Percentiles rank a stretch among this genome's conserved stretches.
These are phyloP conservation scores for Sphaerosporella brunnea DNA, from an alignment of 495 filamentous ascomycete species.

Conservation along the genomic window DNA sequence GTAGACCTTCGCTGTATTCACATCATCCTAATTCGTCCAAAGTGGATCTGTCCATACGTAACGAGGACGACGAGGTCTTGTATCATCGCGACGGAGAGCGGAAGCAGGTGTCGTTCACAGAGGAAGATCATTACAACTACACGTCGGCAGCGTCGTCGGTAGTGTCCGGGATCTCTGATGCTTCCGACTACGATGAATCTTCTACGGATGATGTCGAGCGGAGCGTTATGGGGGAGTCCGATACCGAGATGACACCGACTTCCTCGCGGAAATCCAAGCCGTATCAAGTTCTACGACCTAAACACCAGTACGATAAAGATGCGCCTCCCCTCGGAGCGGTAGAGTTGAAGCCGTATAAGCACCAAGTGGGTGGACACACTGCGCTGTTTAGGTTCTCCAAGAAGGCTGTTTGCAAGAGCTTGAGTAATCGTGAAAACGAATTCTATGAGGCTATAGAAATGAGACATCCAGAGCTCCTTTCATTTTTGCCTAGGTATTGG, in stretches of 20 bases:
- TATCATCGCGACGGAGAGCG: constrained; percentile 13
- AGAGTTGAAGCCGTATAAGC: constrained; percentile 87
- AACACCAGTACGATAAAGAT: constrained; percentile 19
- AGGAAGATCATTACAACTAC: constrained; percentile 26
- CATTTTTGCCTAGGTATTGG: constrained; percentile 78
- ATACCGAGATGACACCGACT: constrained; percentile 40
- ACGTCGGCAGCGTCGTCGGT: constrained; percentile 34
- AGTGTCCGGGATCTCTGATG: constrained; percentile 41
- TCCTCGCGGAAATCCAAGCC: constrained; percentile 19
- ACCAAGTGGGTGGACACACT: constrained; percentile 92
- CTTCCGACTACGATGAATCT: constrained; percentile 35
- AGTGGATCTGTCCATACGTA: constrained; percentile 21
- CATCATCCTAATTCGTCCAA: constrained; percentile 2
- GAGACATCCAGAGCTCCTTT: constrained; percentile 71
- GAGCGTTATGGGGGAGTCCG: constrained; percentile 34
- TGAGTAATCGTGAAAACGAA: constrained; percentile 93
- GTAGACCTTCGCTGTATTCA: neutral
- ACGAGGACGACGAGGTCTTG: constrained; percentile 23
- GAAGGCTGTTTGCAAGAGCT: constrained; percentile 88
- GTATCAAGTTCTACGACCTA: neutral
- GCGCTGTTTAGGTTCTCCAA: constrained; percentile 91
- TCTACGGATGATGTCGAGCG: constrained; percentile 34
- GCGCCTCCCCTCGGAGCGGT: constrained; percentile 64
- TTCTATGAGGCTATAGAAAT: constrained; percentile 93
- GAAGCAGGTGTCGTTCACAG: constrained; percentile 12